Evolutionary conservation across 805 yeast genomes (phyloP).

Genomic region (Cyberlindnera mycetangii): DNA sequence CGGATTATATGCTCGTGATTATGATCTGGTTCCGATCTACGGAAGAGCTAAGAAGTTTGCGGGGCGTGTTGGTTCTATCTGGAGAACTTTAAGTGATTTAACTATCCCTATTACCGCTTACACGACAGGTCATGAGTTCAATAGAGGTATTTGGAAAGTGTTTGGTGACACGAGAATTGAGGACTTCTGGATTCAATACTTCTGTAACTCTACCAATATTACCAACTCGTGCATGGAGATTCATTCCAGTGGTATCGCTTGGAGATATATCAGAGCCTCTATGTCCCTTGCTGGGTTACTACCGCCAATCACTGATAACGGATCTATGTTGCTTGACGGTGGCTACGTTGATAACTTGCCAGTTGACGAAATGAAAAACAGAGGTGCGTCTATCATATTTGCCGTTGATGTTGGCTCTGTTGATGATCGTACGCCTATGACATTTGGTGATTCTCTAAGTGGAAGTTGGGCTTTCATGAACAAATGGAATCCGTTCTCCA

Average conservation of each 20-base stretch:
- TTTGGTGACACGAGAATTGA: conserved; percentile 92
- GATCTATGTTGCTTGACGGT: conserved; percentile 92
- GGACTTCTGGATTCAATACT: conserved; percentile 91
- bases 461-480: conserved; percentile 90
- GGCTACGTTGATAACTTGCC: conserved; percentile 95
- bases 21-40: conserved; percentile 85
- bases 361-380: conserved; percentile 83
- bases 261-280: conserved; percentile 94
- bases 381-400: conserved; percentile 82
- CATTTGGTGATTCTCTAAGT: conserved; percentile 87
- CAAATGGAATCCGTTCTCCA: conserved; percentile 86
- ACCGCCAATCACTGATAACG: conserved; percentile 86
- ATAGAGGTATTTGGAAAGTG: conserved; percentile 95
- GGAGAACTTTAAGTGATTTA: conserved; percentile 82
- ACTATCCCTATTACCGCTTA: conserved; percentile 94
- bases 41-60: conserved; percentile 88
- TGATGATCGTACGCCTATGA: conserved; percentile 87
- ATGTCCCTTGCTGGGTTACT: conserved; percentile 94
- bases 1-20: conserved; percentile 89
- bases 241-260: conserved; percentile 87
- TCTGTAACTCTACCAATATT: conserved; percentile 89
- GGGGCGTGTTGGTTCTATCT: conserved; percentile 72
- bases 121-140: conserved; percentile 96
- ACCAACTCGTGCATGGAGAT: conserved; percentile 95
- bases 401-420: conserved; percentile 97